A percentile compares a stretch with the other conserved stretches of the same genome.
These are phyloP conservation scores for Populus pruinosa DNA, from an alignment of 345 rosid species.

Conservation along the genomic window DNA sequence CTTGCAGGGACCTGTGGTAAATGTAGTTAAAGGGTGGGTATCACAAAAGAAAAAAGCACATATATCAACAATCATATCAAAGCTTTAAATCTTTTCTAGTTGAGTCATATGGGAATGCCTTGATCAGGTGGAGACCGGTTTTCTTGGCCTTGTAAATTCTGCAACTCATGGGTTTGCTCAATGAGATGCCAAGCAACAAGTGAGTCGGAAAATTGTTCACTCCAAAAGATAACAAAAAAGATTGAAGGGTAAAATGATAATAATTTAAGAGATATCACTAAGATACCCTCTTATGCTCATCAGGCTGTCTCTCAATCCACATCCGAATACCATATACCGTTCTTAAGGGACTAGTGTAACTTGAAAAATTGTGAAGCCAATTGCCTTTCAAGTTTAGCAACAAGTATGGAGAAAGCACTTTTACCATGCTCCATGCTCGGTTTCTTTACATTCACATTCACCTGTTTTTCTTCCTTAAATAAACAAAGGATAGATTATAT, in stretches of 20 bases:
- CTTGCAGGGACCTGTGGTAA: constrained; percentile 29
- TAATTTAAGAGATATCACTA: too few relatives aligned
- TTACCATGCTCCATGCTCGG: background rate
- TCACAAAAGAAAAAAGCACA: background rate
- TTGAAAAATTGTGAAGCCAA: background rate
- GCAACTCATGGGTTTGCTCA: background rate
- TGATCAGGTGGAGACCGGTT: background rate
- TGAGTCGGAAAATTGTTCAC: background rate
- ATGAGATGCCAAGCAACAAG: background rate
- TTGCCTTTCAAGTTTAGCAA: background rate
- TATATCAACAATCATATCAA: background rate
- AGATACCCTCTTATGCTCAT: background rate
- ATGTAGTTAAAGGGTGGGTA: constrained; percentile 1
- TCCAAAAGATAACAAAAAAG: too few relatives aligned
- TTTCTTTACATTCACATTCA: background rate
- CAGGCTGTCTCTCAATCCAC: background rate
- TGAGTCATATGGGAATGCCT: background rate
- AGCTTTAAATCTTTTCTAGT: background rate
- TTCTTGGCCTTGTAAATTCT: background rate
- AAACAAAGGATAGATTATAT: background rate
- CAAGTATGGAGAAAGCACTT: background rate
- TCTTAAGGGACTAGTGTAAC: background rate
- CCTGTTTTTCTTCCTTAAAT: background rate
- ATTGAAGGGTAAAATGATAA: too few relatives aligned
- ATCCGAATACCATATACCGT: background rate